These are phyloP conservation scores for Epichloe festucae DNA, from an alignment of 2,329 filamentous ascomycete species.

Conservation along the genomic window DNA sequence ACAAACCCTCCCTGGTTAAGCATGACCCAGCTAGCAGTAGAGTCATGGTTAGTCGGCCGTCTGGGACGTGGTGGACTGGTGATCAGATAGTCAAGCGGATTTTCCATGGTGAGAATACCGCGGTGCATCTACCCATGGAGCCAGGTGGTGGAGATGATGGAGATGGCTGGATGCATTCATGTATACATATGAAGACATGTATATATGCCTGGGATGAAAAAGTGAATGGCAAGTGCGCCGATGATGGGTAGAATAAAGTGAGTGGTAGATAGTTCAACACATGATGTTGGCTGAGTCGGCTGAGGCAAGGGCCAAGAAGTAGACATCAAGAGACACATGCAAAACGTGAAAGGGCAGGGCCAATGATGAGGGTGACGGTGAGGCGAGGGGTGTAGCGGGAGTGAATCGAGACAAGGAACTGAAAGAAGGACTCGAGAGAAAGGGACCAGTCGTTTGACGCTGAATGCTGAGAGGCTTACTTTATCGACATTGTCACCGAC, in stretches of 20 bases:
- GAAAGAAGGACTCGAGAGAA: slow-evolving; percentile 3
- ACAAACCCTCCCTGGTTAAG: slow-evolving; percentile 68
- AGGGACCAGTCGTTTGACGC: slow-evolving; percentile 4
- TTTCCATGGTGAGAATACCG: slow-evolving; percentile 21
- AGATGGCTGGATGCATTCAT: neutral
- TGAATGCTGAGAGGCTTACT: slow-evolving; percentile 28
- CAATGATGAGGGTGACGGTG: neutral
- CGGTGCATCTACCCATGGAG: neutral
- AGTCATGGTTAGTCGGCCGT: slow-evolving; percentile 36
- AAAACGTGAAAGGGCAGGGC: neutral
- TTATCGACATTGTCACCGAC: slow-evolving; percentile 38
- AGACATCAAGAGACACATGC: neutral
- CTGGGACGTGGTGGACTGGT: slow-evolving; percentile 20
- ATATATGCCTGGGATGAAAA: neutral
- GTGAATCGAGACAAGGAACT: slow-evolving; percentile 5
- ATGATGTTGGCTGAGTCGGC: neutral
- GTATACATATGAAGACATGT: neutral
- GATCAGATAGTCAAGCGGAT: slow-evolving; percentile 29
- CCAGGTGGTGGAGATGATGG: neutral
- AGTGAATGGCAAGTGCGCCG: neutral
- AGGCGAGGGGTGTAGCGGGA: neutral
- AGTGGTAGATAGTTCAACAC: neutral
- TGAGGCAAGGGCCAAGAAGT: neutral
- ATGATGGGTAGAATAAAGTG: neutral
- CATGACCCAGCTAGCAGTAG: slow-evolving; percentile 73